Evolutionary conservation across 2,329 filamentous ascomycete species (phyloP).

Genomic region (Apiospora pterosperma): DNA sequence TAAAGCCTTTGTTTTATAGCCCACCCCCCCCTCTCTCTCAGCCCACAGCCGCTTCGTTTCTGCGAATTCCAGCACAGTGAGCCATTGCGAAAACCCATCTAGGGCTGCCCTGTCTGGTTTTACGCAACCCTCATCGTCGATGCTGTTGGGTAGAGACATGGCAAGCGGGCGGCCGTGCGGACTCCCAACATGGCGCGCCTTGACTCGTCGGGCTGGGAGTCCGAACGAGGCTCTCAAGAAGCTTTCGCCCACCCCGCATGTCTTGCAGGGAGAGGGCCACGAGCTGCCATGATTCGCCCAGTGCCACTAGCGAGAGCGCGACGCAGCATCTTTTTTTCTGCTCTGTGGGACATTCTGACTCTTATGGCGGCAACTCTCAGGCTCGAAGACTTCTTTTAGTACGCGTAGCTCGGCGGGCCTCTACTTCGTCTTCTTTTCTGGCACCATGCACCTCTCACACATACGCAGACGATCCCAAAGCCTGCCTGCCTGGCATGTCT

Average conservation of each 20-base stretch:
- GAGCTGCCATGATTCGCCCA: no score
- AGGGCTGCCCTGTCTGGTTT: neutral
- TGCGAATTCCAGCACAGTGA: neutral
- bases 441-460: neutral
- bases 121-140: neutral
- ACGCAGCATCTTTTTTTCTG: neutral
- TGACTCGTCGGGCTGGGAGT: neutral
- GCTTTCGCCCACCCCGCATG: neutral
- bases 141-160: neutral
- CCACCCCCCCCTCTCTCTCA: neutral
- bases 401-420: neutral
- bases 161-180: neutral
- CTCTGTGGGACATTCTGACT: neutral
- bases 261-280: neutral
- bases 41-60: neutral
- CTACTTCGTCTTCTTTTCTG: neutral
- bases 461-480: neutral
- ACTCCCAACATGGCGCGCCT: neutral
- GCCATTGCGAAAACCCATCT: neutral
- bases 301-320: neutral
- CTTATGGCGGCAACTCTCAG: neutral
- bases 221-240: neutral
- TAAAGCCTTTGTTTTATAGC: no score
- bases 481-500: neutral
- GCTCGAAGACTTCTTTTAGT: neutral